phyloP scores from a whole-genome alignment of 345 rosid species.

The Syzygium oleosum region DNA sequence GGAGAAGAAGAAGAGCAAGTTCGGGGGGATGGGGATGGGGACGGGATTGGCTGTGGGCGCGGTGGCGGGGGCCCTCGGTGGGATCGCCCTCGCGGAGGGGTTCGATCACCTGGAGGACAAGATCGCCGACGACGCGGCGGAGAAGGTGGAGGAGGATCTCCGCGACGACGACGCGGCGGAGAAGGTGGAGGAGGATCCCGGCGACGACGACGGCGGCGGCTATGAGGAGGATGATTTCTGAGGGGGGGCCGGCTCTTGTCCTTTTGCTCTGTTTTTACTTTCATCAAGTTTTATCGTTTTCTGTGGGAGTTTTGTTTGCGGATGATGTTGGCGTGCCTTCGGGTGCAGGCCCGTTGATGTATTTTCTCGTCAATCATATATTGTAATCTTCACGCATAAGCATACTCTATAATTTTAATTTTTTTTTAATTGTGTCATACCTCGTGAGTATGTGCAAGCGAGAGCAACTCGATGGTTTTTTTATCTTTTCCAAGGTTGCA shows the following conservation, averaged over 20 bases:
- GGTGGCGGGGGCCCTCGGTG: slow-evolving; percentile 68
- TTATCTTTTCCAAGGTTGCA: neutral
- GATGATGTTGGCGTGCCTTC: neutral
- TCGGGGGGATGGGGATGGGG: slow-evolving; percentile 79
- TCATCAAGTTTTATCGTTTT: neutral
- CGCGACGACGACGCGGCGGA: slow-evolving; percentile 31
- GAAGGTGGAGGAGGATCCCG: slow-evolving; percentile 54
- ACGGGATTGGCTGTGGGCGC: slow-evolving; percentile 85
- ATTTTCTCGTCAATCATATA: too few relatives aligned
- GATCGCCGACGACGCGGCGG: slow-evolving; percentile 49
- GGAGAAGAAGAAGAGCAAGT: slow-evolving; percentile 52
- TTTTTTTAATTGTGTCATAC: neutral
- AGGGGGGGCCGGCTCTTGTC: neutral
- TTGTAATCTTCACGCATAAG: neutral
- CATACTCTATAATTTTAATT: neutral
- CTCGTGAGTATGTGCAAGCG: neutral
- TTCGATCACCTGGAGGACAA: slow-evolving; percentile 59
- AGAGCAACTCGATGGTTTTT: neutral
- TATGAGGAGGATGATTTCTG: slow-evolving; percentile 11
- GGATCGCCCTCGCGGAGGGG: slow-evolving; percentile 68
- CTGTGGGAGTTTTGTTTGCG: neutral
- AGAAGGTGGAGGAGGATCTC: slow-evolving; percentile 55
- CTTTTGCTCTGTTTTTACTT: neutral
- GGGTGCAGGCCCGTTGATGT: neutral
- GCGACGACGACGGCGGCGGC: slow-evolving; percentile 1